Evolutionary conservation across 306 rosid genomes (phyloP).

Genomic region (Glycine tomentella): DNA sequence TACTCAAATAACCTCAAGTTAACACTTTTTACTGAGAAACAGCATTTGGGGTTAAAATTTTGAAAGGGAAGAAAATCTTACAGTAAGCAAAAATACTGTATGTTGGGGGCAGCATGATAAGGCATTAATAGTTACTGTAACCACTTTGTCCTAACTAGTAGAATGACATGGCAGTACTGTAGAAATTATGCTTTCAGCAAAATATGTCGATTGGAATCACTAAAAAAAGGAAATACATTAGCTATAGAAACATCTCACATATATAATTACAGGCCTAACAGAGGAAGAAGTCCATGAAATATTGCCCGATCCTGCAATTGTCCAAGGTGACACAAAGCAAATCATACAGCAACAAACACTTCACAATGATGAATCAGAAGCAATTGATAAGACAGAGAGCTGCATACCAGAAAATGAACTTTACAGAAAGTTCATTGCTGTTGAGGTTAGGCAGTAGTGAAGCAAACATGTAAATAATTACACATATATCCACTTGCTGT

Average conservation of each 20-base stretch:
- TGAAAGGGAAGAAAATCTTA: too few species aligned
- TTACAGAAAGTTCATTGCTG: not conserved
- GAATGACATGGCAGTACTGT: too few species aligned
- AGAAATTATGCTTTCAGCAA: not conserved
- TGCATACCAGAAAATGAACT: not conserved
- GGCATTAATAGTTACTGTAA: too few species aligned
- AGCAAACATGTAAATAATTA: not conserved
- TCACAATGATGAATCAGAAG: not conserved
- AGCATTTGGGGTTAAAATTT: too few species aligned
- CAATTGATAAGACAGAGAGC: not conserved
- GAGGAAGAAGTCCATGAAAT: not conserved
- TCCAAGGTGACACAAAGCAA: not conserved
- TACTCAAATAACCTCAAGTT: too few species aligned
- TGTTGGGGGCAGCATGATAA: too few species aligned
- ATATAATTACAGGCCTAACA: not conserved
- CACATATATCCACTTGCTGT: not conserved
- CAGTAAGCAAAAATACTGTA: too few species aligned
- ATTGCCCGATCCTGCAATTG: not conserved
- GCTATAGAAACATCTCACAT: not conserved
- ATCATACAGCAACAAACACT: not conserved
- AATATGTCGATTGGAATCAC: not conserved
- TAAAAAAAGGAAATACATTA: not conserved
- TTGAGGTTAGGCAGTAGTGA: conserved; percentile 1
- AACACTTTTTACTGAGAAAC: too few species aligned
- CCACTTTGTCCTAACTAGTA: too few species aligned